Conservation (phyloP, 371 early-diverging fungal species). For the Coemansia sp. region DNA sequence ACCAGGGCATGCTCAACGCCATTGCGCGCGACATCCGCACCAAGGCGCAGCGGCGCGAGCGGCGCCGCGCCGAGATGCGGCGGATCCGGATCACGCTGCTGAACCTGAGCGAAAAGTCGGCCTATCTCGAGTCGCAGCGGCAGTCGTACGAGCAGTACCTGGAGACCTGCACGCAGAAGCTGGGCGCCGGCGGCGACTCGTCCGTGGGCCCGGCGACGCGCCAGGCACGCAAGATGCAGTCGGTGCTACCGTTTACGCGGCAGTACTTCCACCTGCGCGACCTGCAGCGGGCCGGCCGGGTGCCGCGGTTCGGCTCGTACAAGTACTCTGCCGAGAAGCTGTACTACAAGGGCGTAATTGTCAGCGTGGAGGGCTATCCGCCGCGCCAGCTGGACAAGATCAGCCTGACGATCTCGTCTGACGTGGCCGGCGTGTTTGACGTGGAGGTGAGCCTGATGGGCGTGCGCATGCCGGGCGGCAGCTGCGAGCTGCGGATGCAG, state of each 20-base stretch:
- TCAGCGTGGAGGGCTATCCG: slow-evolving; percentile 75
- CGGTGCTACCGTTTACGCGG: slow-evolving; percentile 78
- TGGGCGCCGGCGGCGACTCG: slow-evolving; percentile 73
- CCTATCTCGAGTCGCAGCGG: slow-evolving; percentile 81
- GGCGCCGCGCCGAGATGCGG: slow-evolving; percentile 71
- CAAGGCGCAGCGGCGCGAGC: slow-evolving; percentile 81
- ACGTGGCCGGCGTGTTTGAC: slow-evolving; percentile 87
- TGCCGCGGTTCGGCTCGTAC: slow-evolving; percentile 96
- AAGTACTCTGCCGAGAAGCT: slow-evolving; percentile 95
- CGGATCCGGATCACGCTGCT: slow-evolving; percentile 74
- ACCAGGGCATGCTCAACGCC: slow-evolving; percentile 88
- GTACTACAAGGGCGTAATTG: slow-evolving; percentile 87
- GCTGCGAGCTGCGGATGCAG: slow-evolving; percentile 80
- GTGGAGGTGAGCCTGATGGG: slow-evolving; percentile 83
- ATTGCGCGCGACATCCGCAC: slow-evolving; percentile 92
- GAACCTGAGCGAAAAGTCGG: slow-evolving; percentile 77
- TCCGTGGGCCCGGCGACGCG: slow-evolving; percentile 43
- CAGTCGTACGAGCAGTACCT: slow-evolving; percentile 89
- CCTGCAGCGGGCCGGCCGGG: slow-evolving; percentile 78
- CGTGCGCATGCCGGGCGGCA: slow-evolving; percentile 70
- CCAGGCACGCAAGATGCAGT: slow-evolving; percentile 54
- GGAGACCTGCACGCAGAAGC: slow-evolving; percentile 80
- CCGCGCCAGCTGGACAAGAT: slow-evolving; percentile 88
- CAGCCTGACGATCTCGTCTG: slow-evolving; percentile 85
- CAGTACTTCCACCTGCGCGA: slow-evolving; percentile 92